Conservation (phyloP, 2,329 filamentous ascomycete genomes). For the Lasiodiplodia hormozganensis region DNA sequence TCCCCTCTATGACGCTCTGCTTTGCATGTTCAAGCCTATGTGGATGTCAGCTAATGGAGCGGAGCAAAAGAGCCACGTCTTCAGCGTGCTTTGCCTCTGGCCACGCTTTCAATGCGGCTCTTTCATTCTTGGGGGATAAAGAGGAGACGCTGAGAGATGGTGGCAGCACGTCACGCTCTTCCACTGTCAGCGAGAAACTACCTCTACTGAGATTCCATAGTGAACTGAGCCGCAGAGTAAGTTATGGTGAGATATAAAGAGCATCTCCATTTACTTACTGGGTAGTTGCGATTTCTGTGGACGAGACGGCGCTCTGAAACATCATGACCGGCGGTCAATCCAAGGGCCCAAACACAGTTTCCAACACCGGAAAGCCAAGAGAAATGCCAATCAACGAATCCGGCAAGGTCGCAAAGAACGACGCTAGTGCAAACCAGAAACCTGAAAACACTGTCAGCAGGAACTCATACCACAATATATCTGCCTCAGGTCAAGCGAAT, state of each 20-base stretch:
- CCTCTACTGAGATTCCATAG: no score
- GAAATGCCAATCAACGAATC: neutral
- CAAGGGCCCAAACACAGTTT: neutral
- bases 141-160: neutral
- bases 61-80: neutral
- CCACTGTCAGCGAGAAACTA: no score
- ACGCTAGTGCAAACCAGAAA: no score
- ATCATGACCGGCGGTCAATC: neutral
- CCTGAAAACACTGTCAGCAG: no score
- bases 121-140: neutral
- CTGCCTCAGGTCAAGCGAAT: neutral
- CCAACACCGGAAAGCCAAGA: neutral
- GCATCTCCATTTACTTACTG: neutral
- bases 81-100: neutral
- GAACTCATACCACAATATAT: no score
- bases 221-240: neutral
- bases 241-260: neutral
- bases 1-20: neutral
- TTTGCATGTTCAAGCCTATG: neutral
- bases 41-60: conserved; percentile 1
- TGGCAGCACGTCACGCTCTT: neutral
- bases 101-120: neutral
- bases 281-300: neutral
- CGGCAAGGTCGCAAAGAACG: no score
- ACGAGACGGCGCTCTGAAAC: neutral